Evolutionary conservation across 108 stramenopile genomes (phyloP).

Genomic region (Cyclotella baltica): DNA sequence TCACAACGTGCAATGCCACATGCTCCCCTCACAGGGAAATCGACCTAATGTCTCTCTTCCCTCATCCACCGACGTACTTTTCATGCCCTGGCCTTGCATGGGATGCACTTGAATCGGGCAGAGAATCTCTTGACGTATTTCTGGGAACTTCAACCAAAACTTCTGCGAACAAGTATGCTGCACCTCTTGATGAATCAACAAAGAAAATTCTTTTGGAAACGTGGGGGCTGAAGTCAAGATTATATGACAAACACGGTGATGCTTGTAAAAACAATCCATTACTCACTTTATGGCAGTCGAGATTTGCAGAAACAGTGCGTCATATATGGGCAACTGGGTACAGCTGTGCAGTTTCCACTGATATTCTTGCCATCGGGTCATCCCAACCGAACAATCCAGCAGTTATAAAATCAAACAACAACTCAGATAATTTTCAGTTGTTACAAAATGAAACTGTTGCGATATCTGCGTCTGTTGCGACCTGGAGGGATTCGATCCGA

Average conservation of each 20-base stretch:
- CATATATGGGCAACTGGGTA: constrained; percentile 47
- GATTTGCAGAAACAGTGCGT: constrained; percentile 42
- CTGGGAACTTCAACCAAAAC: constrained; percentile 4
- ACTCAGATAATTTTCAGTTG: constrained; percentile 10
- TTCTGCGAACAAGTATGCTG: constrained; percentile 10
- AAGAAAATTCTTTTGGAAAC: constrained; percentile 30
- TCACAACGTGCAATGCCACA: constrained; percentile 1
- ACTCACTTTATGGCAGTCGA: constrained; percentile 43
- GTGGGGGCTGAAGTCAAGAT: constrained; percentile 37
- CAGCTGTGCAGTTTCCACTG: constrained; percentile 12
- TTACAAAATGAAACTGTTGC: constrained; percentile 25
- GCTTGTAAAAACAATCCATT: constrained; percentile 18
- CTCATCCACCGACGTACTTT: constrained; percentile 50
- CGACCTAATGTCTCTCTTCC: constrained; percentile 27
- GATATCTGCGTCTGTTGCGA: constrained; percentile 25
- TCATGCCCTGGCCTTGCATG: constrained; percentile 50
- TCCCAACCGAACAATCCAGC: background rate
- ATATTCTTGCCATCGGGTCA: constrained; percentile 1
- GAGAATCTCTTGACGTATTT: constrained; percentile 20
- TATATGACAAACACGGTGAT: background rate
- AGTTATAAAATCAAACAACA: constrained; percentile 9
- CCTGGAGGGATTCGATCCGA: constrained; percentile 48
- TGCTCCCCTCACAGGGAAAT: background rate
- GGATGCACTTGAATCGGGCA: constrained; percentile 36
- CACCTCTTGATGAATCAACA: constrained; percentile 36